Percentiles rank a stretch among this genome's conserved stretches.
These are phyloP conservation scores for Boletus tomentosulus DNA, from an alignment of 768 basidiomycete species.

Conservation along the genomic window DNA sequence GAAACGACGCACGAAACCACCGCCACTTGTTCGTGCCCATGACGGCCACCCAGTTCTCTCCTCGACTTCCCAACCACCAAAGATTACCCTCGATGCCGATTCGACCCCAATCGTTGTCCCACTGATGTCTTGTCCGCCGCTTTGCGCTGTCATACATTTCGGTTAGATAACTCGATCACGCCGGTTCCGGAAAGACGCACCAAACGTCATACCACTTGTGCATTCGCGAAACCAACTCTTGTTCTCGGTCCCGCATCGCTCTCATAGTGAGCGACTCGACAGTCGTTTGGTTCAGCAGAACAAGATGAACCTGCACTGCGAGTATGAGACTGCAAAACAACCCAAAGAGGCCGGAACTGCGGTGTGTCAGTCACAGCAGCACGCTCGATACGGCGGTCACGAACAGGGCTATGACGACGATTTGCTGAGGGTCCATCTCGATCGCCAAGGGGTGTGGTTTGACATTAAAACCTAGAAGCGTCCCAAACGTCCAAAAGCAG, in stretches of 20 bases:
- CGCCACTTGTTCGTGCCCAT: constrained; percentile 69
- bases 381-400: constrained; percentile 28
- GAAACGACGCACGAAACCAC: constrained; percentile 71
- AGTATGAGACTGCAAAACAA: constrained; percentile 64
- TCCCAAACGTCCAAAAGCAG: constrained; percentile 58
- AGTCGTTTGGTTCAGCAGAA: constrained; percentile 65
- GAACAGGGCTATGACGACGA: constrained; percentile 72
- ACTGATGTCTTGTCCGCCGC: constrained; percentile 41
- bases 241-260: constrained; percentile 63
- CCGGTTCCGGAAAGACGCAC: constrained; percentile 35
- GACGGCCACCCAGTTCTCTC: constrained; percentile 69
- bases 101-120: constrained; percentile 82
- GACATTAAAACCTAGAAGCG: constrained; percentile 53
- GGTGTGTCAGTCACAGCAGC: constrained; percentile 4
- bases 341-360: constrained; percentile 64
- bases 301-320: constrained; percentile 55
- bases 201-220: constrained; percentile 51
- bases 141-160: constrained; percentile 42
- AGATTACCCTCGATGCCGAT: constrained; percentile 74
- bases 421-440: constrained; percentile 59
- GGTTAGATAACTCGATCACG: background rate
- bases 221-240: constrained; percentile 43
- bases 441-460: constrained; percentile 20
- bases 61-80: constrained; percentile 73
- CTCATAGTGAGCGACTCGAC: constrained; percentile 68